phyloP scores from a whole-genome alignment of 176 grass and related monocot species.

The Zizania latifolia region DNA sequence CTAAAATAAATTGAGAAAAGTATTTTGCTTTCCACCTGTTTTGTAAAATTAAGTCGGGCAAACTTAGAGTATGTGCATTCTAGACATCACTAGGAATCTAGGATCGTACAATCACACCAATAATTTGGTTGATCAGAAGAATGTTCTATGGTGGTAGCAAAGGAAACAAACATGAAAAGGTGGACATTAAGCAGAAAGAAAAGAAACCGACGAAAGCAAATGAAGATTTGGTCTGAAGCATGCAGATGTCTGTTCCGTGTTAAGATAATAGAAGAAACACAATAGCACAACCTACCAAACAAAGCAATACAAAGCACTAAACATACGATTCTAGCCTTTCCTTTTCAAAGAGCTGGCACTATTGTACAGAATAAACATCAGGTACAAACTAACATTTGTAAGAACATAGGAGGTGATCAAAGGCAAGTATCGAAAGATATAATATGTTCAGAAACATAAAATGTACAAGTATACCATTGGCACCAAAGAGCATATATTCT shows the following conservation, averaged over 20 bases:
- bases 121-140: neutral
- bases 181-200: neutral
- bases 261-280: neutral
- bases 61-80: neutral
- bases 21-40: neutral
- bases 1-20: neutral
- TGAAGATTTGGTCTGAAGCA: neutral
- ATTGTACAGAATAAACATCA: neutral
- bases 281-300: neutral
- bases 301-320: neutral
- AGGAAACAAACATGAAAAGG: neutral
- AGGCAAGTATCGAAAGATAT: neutral
- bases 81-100: neutral
- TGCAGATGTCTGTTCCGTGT: neutral
- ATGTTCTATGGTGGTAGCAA: neutral
- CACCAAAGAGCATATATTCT: neutral
- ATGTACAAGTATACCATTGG: neutral
- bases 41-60: neutral
- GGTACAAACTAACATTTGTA: neutral
- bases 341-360: neutral
- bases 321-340: neutral
- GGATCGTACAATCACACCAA: neutral
- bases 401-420: neutral
- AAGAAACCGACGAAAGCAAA: neutral
- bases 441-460: neutral